Percentiles rank a stretch among this genome's conserved stretches.
Evolutionary conservation across 257 asterid genomes (phyloP).

Genomic region (Solanum pimpinellifolium): DNA sequence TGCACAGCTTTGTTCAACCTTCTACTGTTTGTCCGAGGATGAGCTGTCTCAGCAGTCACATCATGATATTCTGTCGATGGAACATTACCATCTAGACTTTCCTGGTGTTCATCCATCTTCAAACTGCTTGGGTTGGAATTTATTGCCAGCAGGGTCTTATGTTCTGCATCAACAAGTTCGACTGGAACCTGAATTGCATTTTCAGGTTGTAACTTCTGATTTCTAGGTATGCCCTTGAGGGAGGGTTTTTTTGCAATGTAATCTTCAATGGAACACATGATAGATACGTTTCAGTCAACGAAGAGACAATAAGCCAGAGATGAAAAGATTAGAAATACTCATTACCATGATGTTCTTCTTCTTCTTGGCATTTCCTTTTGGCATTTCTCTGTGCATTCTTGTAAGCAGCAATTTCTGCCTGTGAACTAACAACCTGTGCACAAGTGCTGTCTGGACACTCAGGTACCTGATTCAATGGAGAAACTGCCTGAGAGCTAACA

Average conservation of each 20-base stretch:
- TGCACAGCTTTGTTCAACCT: conserved; percentile 24
- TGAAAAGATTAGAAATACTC: neutral
- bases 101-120: conserved; percentile 14
- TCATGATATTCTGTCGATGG: conserved; percentile 11
- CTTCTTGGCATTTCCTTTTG: conserved; percentile 22
- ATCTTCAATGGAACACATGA: conserved; percentile 18
- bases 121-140: conserved; percentile 6
- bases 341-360: conserved; percentile 24
- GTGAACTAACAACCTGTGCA: conserved; percentile 53
- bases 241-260: conserved; percentile 20
- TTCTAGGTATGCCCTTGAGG: conserved; percentile 13
- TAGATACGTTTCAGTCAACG: conserved; percentile 4
- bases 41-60: neutral
- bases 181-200: conserved; percentile 17
- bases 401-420: conserved; percentile 33
- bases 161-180: conserved; percentile 4
- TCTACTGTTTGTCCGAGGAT: conserved; percentile 16
- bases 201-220: conserved; percentile 27
- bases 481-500: conserved; percentile 44
- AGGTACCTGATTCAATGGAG: conserved; percentile 39
- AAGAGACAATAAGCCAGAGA: neutral
- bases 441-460: conserved; percentile 49
- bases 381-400: conserved; percentile 19
- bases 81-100: conserved; percentile 8
- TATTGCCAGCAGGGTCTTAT: conserved; percentile 4